These are phyloP conservation scores for Eucalyptus pauciflora DNA, from an alignment of 345 rosid genomes.

Conservation along the genomic window DNA sequence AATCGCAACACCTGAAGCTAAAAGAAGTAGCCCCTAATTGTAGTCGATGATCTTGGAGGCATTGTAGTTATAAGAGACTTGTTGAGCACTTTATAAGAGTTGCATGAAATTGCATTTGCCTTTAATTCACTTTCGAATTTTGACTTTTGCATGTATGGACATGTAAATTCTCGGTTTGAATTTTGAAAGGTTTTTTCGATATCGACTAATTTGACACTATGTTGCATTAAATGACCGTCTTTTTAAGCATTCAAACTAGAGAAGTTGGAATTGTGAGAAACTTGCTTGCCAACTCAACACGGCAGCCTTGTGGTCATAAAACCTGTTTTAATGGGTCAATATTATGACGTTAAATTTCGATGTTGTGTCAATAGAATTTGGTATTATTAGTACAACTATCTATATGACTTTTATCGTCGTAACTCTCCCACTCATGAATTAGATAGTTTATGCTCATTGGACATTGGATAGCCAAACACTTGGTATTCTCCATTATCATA, in stretches of 20 bases:
- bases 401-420: accelerated
- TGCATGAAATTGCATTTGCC: accelerated
- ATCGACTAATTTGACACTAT: background rate
- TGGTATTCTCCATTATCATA: background rate
- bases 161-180: accelerated
- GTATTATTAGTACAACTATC: background rate
- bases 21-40: background rate
- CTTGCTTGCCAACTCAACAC: accelerated
- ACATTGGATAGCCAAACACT: background rate
- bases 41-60: background rate
- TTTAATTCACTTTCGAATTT: background rate
- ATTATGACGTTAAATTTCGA: background rate
- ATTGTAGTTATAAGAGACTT: background rate
- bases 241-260: background rate
- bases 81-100: background rate
- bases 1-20: background rate
- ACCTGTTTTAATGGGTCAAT: accelerated
- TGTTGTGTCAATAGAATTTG: accelerated
- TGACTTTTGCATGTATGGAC: background rate
- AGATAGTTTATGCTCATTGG: background rate
- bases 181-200: background rate
- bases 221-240: too few species aligned
- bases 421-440: background rate
- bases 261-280: background rate
- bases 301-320: background rate